Conservation (phyloP, 2,329 filamentous ascomycete genomes). For the Cladophialophora immunda region DNA sequence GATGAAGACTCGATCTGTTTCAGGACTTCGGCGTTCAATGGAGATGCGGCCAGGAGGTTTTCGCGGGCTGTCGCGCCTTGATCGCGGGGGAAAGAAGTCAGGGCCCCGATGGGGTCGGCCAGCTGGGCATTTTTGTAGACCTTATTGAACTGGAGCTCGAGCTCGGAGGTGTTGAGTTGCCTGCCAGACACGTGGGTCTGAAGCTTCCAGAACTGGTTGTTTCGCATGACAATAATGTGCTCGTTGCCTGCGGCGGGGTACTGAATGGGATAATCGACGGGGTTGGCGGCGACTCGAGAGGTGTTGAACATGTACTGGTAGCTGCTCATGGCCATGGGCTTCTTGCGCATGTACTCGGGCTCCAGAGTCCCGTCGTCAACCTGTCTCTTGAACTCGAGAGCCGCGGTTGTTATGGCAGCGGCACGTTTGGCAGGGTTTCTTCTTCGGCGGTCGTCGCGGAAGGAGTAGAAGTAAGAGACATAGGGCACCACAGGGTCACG, state of each 20-base stretch:
- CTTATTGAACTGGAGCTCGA: constrained; percentile 86
- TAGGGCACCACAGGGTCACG: constrained; percentile 96
- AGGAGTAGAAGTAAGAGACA: constrained; percentile 99
- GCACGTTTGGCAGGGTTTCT: constrained; percentile 91
- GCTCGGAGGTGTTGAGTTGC: constrained; percentile 86
- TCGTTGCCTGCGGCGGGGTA: constrained; percentile 78
- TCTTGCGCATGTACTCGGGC: constrained; percentile 98
- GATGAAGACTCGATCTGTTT: constrained; percentile 86
- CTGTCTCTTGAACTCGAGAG: constrained; percentile 92
- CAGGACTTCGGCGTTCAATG: constrained; percentile 79
- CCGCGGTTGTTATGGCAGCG: constrained; percentile 84
- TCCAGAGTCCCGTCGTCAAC: constrained; percentile 85
- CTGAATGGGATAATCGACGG: constrained; percentile 84
- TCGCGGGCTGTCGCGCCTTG: constrained; percentile 86
- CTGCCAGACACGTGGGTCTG: constrained; percentile 80
- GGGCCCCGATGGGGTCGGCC: constrained; percentile 77
- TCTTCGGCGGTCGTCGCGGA: constrained; percentile 88
- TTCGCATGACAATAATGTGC: constrained; percentile 88
- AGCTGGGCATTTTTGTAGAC: constrained; percentile 82
- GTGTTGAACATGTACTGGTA: constrained; percentile 99
- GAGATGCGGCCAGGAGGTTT: constrained; percentile 76
- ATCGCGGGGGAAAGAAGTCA: constrained; percentile 94
- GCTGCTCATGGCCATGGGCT: constrained; percentile 97
- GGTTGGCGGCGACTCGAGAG: constrained; percentile 82
- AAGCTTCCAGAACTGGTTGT: constrained; percentile 98